A percentile compares a stretch with the other conserved stretches of the same genome.
Conservation (phyloP, 148 eudicot species). For the Spergularia marina region DNA sequence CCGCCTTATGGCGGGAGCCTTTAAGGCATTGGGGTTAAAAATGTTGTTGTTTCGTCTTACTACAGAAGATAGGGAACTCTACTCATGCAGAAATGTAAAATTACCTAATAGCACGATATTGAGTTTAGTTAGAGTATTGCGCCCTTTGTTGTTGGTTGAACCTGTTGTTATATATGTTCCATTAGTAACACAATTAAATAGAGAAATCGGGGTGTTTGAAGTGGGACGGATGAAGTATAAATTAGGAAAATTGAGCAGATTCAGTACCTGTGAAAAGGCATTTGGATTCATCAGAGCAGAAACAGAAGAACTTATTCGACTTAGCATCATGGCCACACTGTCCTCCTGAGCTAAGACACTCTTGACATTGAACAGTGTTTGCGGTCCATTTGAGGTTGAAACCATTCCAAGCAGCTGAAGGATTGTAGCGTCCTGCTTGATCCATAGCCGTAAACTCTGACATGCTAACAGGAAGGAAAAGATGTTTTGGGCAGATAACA, state of each 20-base stretch:
- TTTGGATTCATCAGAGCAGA: constrained; percentile 35
- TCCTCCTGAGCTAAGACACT: constrained; percentile 44
- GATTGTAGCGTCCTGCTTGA: background rate
- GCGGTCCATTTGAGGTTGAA: constrained; percentile 50
- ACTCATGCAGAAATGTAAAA: background rate
- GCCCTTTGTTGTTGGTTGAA: constrained; percentile 1
- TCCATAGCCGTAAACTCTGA: background rate
- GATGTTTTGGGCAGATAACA: background rate
- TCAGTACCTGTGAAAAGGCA: constrained; percentile 29
- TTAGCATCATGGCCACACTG: constrained; percentile 45
- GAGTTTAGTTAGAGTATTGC: constrained; percentile 7
- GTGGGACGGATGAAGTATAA: background rate
- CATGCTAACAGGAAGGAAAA: constrained; percentile 21
- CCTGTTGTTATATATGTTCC: constrained; percentile 15
- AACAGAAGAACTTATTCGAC: constrained; percentile 41
- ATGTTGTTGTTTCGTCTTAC: too few relatives aligned
- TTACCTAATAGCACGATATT: constrained; percentile 23
- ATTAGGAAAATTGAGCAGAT: background rate
- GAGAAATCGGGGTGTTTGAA: background rate
- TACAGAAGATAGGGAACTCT: background rate
- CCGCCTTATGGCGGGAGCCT: too few relatives aligned
- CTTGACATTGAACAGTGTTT: constrained; percentile 25
- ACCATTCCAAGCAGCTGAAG: constrained; percentile 30
- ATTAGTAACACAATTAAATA: constrained; percentile 8
- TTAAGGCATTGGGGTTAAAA: too few relatives aligned